A percentile compares a stretch with the other conserved stretches of the same genome.
Conservation (phyloP, 352 stramenopile species). For the Bremia lactucae region DNA sequence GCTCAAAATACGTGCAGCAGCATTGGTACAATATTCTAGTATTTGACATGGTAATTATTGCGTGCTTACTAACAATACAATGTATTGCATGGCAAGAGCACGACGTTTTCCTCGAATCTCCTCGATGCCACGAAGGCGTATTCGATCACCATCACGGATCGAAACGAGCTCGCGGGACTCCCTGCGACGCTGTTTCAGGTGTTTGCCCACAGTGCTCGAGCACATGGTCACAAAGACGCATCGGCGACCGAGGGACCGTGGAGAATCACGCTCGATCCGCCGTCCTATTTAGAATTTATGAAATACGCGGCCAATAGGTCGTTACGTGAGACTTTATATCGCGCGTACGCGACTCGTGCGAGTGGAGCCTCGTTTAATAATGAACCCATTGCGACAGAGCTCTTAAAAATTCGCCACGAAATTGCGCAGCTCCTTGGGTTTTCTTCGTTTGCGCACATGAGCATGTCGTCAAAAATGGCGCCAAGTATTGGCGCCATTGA, state of each 20-base stretch:
- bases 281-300: constrained; percentile 93
- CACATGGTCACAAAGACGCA: constrained; percentile 47
- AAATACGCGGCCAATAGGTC: constrained; percentile 86
- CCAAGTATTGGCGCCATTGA: constrained; percentile 84
- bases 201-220: constrained; percentile 82
- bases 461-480: constrained; percentile 95
- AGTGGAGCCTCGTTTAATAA: constrained; percentile 87
- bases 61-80: constrained; percentile 3
- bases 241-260: constrained; percentile 85
- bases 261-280: constrained; percentile 91
- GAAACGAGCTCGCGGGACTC: constrained; percentile 82
- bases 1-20: constrained; percentile 88
- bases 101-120: constrained; percentile 95
- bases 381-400: constrained; percentile 88
- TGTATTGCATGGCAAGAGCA: constrained; percentile 68
- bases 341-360: constrained; percentile 87
- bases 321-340: constrained; percentile 90
- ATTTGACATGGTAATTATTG: no score
- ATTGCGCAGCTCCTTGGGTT: constrained; percentile 90
- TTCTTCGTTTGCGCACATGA: constrained; percentile 88
- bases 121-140: constrained; percentile 96
- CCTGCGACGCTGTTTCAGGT: constrained; percentile 87
- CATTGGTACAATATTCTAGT: constrained; percentile 84
- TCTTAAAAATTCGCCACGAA: constrained; percentile 87
- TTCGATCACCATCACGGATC: constrained; percentile 80